Percentiles rank a stretch among this genome's conserved stretches.
These are phyloP conservation scores for Hypoxylon sp. DNA, from an alignment of 2,329 filamentous ascomycete genomes.

Conservation along the genomic window DNA sequence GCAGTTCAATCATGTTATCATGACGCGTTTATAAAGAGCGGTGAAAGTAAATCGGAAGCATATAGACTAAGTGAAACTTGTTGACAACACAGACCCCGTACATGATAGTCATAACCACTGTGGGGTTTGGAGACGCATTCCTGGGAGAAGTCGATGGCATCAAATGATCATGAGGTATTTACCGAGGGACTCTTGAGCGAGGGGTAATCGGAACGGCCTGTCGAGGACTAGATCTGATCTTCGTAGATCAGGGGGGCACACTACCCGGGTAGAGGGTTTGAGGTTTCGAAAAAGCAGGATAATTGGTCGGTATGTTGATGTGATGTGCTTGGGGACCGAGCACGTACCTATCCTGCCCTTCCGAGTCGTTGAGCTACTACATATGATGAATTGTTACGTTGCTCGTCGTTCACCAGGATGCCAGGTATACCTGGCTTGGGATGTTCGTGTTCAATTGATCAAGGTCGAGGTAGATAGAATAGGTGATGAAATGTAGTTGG, in stretches of 20 bases:
- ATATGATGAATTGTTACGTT: too few species aligned
- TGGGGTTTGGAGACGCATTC: neutral
- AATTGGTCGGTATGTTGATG: neutral
- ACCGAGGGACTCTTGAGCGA: constrained; percentile 28
- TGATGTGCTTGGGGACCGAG: too few species aligned
- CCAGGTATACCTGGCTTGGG: too few species aligned
- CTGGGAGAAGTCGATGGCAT: constrained; percentile 4
- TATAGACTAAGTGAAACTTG: constrained; percentile 11
- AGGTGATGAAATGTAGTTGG: too few species aligned
- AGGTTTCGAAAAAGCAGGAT: constrained; percentile 15
- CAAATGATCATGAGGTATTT: constrained; percentile 14
- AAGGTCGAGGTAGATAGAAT: too few species aligned
- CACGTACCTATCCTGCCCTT: too few species aligned
- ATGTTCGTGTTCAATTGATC: too few species aligned
- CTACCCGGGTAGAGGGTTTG: constrained; percentile 27
- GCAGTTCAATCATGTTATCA: neutral
- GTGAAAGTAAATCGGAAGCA: constrained; percentile 6
- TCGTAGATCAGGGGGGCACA: constrained; percentile 6
- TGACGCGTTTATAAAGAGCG: constrained; percentile 5
- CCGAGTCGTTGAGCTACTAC: too few species aligned
- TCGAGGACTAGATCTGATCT: constrained; percentile 35
- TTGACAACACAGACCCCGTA: neutral
- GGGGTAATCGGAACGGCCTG: constrained; percentile 22
- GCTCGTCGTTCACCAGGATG: too few species aligned
- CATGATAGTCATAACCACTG: neutral